Evolutionary conservation across 768 basidiomycete species (phyloP).

Genomic region (Dentipellis sp.): DNA sequence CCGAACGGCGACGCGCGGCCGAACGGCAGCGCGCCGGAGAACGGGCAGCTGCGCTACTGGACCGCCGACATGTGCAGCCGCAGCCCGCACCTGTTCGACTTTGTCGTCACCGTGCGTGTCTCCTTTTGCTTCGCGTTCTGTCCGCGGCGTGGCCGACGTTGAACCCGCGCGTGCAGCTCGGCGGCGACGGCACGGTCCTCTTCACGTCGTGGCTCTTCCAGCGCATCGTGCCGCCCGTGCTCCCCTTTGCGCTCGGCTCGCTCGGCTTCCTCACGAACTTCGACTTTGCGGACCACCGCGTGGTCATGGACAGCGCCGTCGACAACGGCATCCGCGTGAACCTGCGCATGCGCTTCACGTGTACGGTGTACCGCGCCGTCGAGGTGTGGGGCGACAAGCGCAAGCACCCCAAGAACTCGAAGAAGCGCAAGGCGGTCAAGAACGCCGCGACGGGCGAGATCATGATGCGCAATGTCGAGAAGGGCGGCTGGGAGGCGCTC

Average conservation of each 20-base stretch:
- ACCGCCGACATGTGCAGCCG: slow-evolving; percentile 91
- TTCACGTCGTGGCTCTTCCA: slow-evolving; percentile 99
- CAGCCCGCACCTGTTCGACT: slow-evolving; percentile 91
- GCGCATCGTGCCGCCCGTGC: slow-evolving; percentile 94
- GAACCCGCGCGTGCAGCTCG: slow-evolving; percentile 47
- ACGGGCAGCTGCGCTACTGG: slow-evolving; percentile 97
- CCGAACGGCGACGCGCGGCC: slow-evolving; percentile 34
- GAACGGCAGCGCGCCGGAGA: slow-evolving; percentile 32
- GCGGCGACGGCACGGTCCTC: slow-evolving; percentile 95
- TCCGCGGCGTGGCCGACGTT: not conserved
- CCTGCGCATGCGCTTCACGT: slow-evolving; percentile 97
- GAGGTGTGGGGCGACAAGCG: slow-evolving; percentile 42
- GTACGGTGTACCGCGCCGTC: slow-evolving; percentile 93
- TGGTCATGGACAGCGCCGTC: slow-evolving; percentile 80
- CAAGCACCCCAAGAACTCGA: slow-evolving; percentile 30
- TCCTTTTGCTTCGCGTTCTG: not conserved
- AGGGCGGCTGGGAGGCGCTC: slow-evolving; percentile 92
- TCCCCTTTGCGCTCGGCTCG: slow-evolving; percentile 94
- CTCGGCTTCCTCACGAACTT: slow-evolving; percentile 97
- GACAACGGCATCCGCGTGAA: slow-evolving; percentile 96
- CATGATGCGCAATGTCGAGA: slow-evolving; percentile 87
- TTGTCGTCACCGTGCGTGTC: slow-evolving; percentile 83
- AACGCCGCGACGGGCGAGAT: slow-evolving; percentile 94
- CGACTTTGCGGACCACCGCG: slow-evolving; percentile 78
- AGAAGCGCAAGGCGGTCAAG: slow-evolving; percentile 70